Percentiles rank a stretch among this genome's conserved stretches.
phyloP scores from a whole-genome alignment of 75 land plant genomes.

The Sequoia sempervirens region DNA sequence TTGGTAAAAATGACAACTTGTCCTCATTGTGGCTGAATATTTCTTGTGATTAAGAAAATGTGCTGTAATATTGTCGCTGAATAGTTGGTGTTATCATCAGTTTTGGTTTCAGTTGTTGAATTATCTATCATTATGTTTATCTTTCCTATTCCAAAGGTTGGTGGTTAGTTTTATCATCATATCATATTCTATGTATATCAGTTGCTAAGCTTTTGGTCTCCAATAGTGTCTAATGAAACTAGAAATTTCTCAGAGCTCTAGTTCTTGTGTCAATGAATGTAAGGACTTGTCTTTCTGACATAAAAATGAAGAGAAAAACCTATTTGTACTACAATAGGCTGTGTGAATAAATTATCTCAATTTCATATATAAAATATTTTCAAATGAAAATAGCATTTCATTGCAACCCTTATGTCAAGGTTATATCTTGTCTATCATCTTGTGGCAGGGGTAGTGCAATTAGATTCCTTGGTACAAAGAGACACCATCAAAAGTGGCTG shows the following conservation, averaged over 20 bases:
- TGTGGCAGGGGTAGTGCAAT: slow-evolving; percentile 49
- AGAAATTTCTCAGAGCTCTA: too few relatives aligned
- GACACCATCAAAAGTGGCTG: too few relatives aligned
- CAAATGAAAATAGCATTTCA: too few relatives aligned
- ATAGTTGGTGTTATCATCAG: background rate
- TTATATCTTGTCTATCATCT: background rate
- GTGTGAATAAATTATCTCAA: too few relatives aligned
- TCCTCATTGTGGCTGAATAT: background rate
- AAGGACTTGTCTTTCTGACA: too few relatives aligned
- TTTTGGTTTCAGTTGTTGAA: background rate
- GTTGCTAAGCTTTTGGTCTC: background rate
- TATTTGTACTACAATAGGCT: too few relatives aligned
- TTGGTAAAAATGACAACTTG: background rate
- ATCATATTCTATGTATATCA: background rate
- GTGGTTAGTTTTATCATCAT: background rate
- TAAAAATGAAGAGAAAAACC: too few relatives aligned
- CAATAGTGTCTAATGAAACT: background rate
- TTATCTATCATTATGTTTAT: background rate
- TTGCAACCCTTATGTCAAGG: background rate
- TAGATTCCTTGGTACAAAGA: too few relatives aligned
- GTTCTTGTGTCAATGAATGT: too few relatives aligned
- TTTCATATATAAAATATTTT: too few relatives aligned
- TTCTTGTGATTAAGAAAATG: background rate
- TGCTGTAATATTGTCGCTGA: background rate
- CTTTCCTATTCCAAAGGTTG: background rate